A percentile compares a stretch with the other conserved stretches of the same genome.
Evolutionary conservation across 805 yeast genomes (phyloP).

Genomic region (Nematodospora valgi): DNA sequence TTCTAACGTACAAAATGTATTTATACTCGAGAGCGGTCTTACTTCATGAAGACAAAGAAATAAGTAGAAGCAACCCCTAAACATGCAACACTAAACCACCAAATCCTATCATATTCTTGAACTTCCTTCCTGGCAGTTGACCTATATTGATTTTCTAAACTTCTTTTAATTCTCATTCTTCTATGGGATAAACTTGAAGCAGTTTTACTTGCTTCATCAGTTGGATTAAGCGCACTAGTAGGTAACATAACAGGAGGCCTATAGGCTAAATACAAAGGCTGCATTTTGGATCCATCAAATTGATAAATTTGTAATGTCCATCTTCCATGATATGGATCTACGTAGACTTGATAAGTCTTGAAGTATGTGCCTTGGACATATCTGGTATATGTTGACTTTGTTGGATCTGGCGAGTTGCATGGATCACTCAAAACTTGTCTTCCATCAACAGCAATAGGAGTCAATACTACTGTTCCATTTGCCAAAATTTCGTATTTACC

Average conservation of each 20-base stretch:
- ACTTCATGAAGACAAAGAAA: slow-evolving; percentile 19
- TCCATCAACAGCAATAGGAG: slow-evolving; percentile 85
- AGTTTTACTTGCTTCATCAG: slow-evolving; percentile 42
- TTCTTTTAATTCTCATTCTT: slow-evolving; percentile 56
- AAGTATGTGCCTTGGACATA: slow-evolving; percentile 67
- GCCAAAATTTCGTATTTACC: slow-evolving; percentile 65
- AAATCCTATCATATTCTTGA: slow-evolving; percentile 41
- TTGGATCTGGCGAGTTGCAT: slow-evolving; percentile 50
- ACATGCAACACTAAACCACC: slow-evolving; percentile 54
- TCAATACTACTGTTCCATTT: slow-evolving; percentile 67
- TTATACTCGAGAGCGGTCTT: too few species aligned
- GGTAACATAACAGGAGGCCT: slow-evolving; percentile 97
- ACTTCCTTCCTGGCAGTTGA: slow-evolving; percentile 65
- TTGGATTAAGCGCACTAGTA: slow-evolving; percentile 86
- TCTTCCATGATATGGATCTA: slow-evolving; percentile 83
- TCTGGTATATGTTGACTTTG: slow-evolving; percentile 58
- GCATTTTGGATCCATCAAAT: slow-evolving; percentile 75
- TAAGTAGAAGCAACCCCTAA: slow-evolving; percentile 39
- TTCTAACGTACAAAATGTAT: too few species aligned
- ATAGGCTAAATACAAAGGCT: slow-evolving; percentile 89
- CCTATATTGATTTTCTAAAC: slow-evolving; percentile 74
- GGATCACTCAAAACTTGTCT: slow-evolving; percentile 89
- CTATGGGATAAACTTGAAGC: slow-evolving; percentile 19
- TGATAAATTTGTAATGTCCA: slow-evolving; percentile 69
- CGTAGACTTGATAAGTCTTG: slow-evolving; percentile 51